Conservation (phyloP, 371 early-diverging fungal genomes). For the Furculomyces boomerangus region DNA sequence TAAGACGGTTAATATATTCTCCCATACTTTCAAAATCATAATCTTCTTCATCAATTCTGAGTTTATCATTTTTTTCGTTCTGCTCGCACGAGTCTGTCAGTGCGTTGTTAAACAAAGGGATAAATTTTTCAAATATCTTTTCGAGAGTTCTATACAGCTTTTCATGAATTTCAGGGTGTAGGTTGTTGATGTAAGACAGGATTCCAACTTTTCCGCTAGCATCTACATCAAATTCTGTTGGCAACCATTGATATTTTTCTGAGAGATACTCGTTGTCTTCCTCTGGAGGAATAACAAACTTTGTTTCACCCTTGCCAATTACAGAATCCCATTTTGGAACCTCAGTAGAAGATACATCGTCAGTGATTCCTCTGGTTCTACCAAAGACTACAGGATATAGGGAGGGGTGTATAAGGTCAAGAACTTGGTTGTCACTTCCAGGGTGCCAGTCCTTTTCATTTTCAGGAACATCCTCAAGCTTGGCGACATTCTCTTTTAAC, state of each 20-base stretch:
- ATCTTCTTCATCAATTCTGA: no score
- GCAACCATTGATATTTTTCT: conserved; percentile 31
- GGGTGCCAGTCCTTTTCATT: conserved; percentile 30
- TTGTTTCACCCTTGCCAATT: not conserved
- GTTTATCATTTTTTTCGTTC: no score
- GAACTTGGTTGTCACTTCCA: conserved; percentile 29
- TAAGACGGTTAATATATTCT: no score
- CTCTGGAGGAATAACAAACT: not conserved
- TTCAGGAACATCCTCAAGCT: conserved; percentile 20
- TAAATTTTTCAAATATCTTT: not conserved
- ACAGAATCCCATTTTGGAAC: not conserved
- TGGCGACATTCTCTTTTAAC: conserved; percentile 12
- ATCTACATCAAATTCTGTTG: conserved; percentile 26
- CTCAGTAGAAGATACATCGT: not conserved
- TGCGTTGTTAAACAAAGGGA: not conserved
- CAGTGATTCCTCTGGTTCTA: not conserved
- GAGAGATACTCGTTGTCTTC: conserved; percentile 1
- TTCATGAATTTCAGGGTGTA: conserved; percentile 26
- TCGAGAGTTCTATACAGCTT: conserved; percentile 14
- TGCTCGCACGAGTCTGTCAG: not conserved
- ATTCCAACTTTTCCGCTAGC: conserved; percentile 13
- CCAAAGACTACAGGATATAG: conserved; percentile 16
- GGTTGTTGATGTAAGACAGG: conserved; percentile 35
- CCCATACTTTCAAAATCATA: no score
- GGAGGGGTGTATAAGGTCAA: conserved; percentile 44